These are phyloP conservation scores for Pyrenochaeta sp. DNA, from an alignment of 2,329 filamentous ascomycete species.

Conservation along the genomic window DNA sequence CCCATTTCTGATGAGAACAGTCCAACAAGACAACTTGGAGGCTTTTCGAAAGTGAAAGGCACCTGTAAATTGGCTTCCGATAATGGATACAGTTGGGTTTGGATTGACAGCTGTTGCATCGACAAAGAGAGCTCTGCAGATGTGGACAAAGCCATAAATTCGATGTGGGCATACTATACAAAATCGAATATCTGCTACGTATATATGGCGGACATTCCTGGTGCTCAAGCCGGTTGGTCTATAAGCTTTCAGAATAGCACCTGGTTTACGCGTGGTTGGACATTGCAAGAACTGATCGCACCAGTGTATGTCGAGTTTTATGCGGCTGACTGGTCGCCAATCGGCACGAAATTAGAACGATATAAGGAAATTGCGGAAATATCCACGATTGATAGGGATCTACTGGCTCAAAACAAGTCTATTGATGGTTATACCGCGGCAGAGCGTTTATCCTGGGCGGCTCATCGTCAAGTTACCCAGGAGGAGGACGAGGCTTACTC, in stretches of 20 bases:
- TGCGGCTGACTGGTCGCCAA: not conserved
- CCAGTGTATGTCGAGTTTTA: constrained; percentile 13
- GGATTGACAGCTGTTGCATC: not conserved
- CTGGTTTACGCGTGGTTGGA: too few relatives aligned
- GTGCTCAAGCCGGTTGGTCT: not conserved
- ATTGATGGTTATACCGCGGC: constrained; percentile 2
- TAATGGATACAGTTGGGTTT: not conserved
- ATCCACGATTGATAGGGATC: not conserved
- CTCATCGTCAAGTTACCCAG: constrained; percentile 11
- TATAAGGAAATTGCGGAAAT: constrained; percentile 1
- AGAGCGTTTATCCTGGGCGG: constrained; percentile 22
- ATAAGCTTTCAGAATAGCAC: constrained; percentile 9
- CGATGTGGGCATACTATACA: constrained; percentile 19
- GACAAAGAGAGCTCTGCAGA: constrained; percentile 17
- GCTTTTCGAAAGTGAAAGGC: not conserved
- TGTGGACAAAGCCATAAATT: too few relatives aligned
- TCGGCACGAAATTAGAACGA: constrained; percentile 8
- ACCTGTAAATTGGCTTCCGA: not conserved
- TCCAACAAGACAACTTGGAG: not conserved
- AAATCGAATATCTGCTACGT: constrained; percentile 18
- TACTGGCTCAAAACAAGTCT: not conserved
- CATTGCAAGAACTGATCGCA: constrained; percentile 60
- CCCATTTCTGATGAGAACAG: constrained; percentile 2
- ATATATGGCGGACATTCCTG: constrained; percentile 11
- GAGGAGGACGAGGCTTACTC: constrained; percentile 41